phyloP scores from a whole-genome alignment of 192 early-diverging fungal genomes.

The Phlyctochytrium bullatum region DNA sequence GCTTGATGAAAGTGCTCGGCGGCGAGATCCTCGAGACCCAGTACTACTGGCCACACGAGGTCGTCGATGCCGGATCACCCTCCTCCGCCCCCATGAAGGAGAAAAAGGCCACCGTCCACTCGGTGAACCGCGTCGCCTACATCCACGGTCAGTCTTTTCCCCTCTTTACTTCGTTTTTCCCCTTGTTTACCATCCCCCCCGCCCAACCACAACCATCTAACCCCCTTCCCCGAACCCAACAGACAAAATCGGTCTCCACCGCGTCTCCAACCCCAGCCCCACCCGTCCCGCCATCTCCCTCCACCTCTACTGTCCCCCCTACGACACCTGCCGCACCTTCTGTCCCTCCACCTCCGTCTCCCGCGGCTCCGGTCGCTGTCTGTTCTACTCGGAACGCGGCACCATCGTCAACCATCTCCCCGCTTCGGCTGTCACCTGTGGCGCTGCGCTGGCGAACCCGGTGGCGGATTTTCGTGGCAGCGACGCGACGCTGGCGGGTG shows the following conservation, averaged over 20 bases:
- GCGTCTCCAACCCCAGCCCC: constrained; percentile 66
- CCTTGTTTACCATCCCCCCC: background rate
- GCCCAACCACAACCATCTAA: background rate
- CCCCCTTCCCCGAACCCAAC: background rate
- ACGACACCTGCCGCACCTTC: constrained; percentile 79
- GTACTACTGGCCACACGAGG: constrained; percentile 70
- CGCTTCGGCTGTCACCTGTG: background rate
- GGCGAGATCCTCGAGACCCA: constrained; percentile 76
- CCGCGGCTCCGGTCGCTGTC: constrained; percentile 54
- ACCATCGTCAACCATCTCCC: background rate
- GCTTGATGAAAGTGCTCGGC: constrained; percentile 87
- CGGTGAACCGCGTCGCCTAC: constrained; percentile 73
- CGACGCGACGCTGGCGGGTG: too few species aligned
- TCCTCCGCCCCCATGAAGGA: constrained; percentile 22
- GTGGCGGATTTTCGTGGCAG: too few species aligned
- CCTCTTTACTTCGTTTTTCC: background rate
- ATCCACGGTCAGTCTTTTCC: constrained; percentile 62
- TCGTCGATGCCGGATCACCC: constrained; percentile 18
- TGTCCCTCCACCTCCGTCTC: constrained; percentile 70
- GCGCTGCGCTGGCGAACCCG: too few species aligned
- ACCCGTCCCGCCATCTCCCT: constrained; percentile 69
- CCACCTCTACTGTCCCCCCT: constrained; percentile 89
- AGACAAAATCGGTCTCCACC: constrained; percentile 84
- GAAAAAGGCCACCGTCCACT: constrained; percentile 38
- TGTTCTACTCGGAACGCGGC: constrained; percentile 63